Base-by-base conservation (phyloP, 305 asterid species). In the Fraxinus platypoda region DNA sequence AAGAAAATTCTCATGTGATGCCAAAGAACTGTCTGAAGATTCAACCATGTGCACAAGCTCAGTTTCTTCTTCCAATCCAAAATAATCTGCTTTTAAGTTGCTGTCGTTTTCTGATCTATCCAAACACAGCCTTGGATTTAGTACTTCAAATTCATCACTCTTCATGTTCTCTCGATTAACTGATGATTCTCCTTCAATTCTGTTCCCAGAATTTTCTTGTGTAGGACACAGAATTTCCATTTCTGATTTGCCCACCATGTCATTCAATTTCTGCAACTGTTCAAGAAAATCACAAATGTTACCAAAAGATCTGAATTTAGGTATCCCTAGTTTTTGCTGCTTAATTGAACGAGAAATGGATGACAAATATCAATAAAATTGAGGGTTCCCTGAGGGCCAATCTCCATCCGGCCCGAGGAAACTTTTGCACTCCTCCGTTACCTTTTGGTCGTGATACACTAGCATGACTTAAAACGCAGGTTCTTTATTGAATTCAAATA, bases 241-340 rank as follows among this genome's bases (percentile, higher is more conserved):
- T 3, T 26, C 73, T 25, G 83, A 83, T 57, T 83, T 83, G 5
- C 59, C 78, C 9, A 73, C 9, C 64, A 52, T n/a, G 54, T 86
- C 88, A 26, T 66, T 90, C 83, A 89, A 54, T 76, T 86, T 86
- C 84, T 85, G 84, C 82, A 90, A 75, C 92, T 90, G 87, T 49
- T 6, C 31, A 72, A 59, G 19, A 57, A 72, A 19, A 25, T 13
- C 2, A 80, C 33, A 31, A 59, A 57, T 17, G 11, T 59, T 59
- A 59, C 8, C 2, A 52, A 54, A 8, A 38, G 13, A 38, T 38
- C 46, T 38, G 46, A 38, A 8, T 38, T 8, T 38, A 38, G 46
- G 46, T 8, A 38, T 8, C 46, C 3, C 46, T 38, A 38, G 46
- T 38, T 38, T 38, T 38, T 38, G 13, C 46, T 8, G 13, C 46